Evolutionary conservation across 176 grass and related monocot species (phyloP).

Genomic region (Poa annua): DNA sequence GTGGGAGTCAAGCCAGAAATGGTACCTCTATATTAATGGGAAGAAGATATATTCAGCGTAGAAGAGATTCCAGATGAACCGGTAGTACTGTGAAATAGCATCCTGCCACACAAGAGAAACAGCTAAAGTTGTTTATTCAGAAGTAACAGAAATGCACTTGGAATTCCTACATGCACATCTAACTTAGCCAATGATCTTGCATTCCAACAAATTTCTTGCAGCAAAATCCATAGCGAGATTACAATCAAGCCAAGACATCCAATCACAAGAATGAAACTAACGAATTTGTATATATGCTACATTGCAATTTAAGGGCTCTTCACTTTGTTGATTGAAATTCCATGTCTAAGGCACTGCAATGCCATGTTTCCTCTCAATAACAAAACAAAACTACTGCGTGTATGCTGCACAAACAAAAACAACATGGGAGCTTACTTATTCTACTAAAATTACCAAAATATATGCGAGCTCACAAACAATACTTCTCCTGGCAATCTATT

Average conservation of each 20-base stretch:
- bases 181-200: neutral
- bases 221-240: neutral
- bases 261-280: constrained; percentile 13
- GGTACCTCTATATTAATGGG: constrained; percentile 78
- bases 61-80: constrained; percentile 97
- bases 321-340: neutral
- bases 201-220: neutral
- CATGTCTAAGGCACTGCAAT: neutral
- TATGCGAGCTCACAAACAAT: neutral
- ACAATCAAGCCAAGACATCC: neutral
- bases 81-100: constrained; percentile 86
- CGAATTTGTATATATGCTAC: neutral
- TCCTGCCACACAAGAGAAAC: constrained; percentile 59
- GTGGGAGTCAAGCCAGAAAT: no score
- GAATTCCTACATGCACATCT: neutral
- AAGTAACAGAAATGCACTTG: neutral
- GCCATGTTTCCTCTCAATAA: neutral
- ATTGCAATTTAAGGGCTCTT: constrained; percentile 8
- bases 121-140: constrained; percentile 22
- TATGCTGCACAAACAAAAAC: constrained; percentile 2
- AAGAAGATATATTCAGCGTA: constrained; percentile 91
- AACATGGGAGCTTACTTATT: neutral
- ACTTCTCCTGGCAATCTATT: constrained; percentile 20
- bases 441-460: neutral
- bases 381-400: neutral